Base-by-base conservation (phyloP, 2,329 filamentous ascomycete species). In the Pseudogymnoascus sp. region DNA sequence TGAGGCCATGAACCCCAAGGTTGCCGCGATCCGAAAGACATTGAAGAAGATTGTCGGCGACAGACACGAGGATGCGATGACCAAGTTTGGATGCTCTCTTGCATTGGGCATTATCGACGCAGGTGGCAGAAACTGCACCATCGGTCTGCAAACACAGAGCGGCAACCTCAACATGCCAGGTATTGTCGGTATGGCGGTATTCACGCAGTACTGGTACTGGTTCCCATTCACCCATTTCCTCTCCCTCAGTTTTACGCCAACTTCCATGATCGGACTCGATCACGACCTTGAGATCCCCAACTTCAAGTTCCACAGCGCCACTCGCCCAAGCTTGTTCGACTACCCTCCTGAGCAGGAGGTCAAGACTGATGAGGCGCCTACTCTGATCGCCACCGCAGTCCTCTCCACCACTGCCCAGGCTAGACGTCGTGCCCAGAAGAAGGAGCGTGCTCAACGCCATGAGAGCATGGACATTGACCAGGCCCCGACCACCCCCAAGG, bases 201-300 rank as follows among this genome's bases (percentile, higher is more conserved):
- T 99, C 78, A 96, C 92, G 7, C 94, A 99, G 75, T 99, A 99
- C 80, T 99, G 94, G 94, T 99, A 99, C 80, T 99, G 94, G 94
- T 99, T 99, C 84, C 94, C 94, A 64, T 89, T 97, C 71, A 96
- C 94, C 30, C 94, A 99, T 77, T 99, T 99, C 85, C 76, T 99
- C 63, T 95, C 93, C 0, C 82, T 99, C 65, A 92, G 91, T 71
- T 97, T 99, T 77, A 92, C 91, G n/a, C 94, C 94, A 1, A 99
- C 95, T 1, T 90, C 94, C 1, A 90, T 99, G 72, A 97, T 97
- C 69, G 93, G 90, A 64, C 85, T 99, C 25, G 92, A 99, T 73
- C 89, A 95, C 72, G 91, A 97, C 72, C 83, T 99, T 12, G 91
- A 97, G 70, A 91, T 96, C 62, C 92, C 95, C 19, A 88, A 87